These are phyloP conservation scores for Ophiocordyceps camponoti-floridani DNA, from an alignment of 2,329 filamentous ascomycete genomes.

Conservation along the genomic window DNA sequence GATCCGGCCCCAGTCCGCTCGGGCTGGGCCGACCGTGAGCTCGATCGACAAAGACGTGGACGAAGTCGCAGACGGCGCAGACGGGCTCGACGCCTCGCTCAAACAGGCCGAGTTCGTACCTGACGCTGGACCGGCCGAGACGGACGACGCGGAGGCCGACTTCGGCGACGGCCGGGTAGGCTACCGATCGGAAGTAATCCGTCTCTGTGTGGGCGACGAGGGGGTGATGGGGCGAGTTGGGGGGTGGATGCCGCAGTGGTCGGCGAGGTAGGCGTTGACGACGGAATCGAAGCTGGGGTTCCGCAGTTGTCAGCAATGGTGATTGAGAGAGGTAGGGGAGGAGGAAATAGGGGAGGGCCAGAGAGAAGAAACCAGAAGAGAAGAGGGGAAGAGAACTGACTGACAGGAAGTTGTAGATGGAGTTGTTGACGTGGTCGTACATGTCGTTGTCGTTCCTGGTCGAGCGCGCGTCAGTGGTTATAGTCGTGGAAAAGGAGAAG, in stretches of 20 bases:
- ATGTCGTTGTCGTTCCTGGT: slow-evolving; percentile 80
- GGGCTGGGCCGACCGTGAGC: slow-evolving; percentile 47
- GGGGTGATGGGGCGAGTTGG: slow-evolving; percentile 53
- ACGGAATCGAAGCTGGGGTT: slow-evolving; percentile 59
- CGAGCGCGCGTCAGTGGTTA: too few species aligned
- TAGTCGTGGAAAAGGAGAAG: neutral
- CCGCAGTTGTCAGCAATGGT: neutral
- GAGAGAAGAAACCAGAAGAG: too few species aligned
- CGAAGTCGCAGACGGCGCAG: slow-evolving; percentile 69
- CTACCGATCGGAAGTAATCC: slow-evolving; percentile 67
- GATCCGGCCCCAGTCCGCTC: slow-evolving; percentile 41
- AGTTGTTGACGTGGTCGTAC: slow-evolving; percentile 89
- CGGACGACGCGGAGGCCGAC: slow-evolving; percentile 68
- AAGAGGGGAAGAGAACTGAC: neutral
- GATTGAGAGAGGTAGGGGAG: neutral
- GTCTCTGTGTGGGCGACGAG: slow-evolving; percentile 75
- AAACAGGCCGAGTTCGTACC: slow-evolving; percentile 80
- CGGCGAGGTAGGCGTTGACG: slow-evolving; percentile 75
- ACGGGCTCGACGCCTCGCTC: slow-evolving; percentile 54
- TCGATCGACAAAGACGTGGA: slow-evolving; percentile 78
- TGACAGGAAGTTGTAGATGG: slow-evolving; percentile 63
- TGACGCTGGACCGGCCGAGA: slow-evolving; percentile 72
- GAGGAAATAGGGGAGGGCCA: neutral
- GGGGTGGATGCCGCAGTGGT: slow-evolving; percentile 59
- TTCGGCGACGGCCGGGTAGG: slow-evolving; percentile 69